phyloP scores from a whole-genome alignment of 192 early-diverging fungal species.

The Umbelopsis isabellina region DNA sequence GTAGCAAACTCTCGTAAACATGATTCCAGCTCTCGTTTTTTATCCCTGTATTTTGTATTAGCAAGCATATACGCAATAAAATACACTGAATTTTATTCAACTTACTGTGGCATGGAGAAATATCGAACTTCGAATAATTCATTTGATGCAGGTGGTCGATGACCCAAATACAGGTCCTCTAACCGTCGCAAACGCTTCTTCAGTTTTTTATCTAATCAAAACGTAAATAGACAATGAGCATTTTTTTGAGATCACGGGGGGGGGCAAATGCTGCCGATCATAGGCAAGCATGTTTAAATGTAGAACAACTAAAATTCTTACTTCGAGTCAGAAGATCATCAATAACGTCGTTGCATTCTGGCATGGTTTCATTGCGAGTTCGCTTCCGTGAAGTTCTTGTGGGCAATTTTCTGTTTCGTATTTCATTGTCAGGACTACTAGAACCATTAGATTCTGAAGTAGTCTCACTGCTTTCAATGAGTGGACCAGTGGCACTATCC shows the following conservation, averaged over 20 bases:
- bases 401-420: background rate
- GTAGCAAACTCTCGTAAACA: conserved; percentile 28
- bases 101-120: conserved; percentile 25
- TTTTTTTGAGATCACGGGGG: background rate
- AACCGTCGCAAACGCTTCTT: conserved; percentile 14
- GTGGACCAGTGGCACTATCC: conserved; percentile 7
- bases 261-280: background rate
- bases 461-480: background rate
- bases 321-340: conserved; percentile 24
- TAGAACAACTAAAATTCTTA: background rate
- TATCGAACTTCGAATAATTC: conserved; percentile 33
- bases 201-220: conserved; percentile 22
- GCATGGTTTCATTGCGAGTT: background rate
- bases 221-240: background rate
- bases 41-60: background rate
- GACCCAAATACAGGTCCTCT: conserved; percentile 3
- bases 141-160: conserved; percentile 10
- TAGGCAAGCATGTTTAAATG: too few species aligned
- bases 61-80: background rate
- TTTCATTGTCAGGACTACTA: background rate
- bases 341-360: conserved; percentile 12
- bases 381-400: background rate
- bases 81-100: background rate
- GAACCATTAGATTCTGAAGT: background rate
- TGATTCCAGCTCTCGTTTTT: conserved; percentile 21